Base-by-base conservation (phyloP, 371 early-diverging fungal species). In the Mucor saturninus region DNA sequence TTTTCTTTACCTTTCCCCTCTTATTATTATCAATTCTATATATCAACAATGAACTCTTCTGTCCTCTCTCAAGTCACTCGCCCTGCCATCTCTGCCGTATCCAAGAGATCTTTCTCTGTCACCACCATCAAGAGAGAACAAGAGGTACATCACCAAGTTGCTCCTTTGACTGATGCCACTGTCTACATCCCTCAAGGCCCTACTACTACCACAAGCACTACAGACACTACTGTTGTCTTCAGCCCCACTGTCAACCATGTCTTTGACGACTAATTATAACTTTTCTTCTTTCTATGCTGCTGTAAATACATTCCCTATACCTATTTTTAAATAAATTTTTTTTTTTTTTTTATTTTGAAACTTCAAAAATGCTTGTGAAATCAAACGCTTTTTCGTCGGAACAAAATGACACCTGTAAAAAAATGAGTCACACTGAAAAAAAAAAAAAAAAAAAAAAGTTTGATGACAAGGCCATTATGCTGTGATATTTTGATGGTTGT, bases 191-290 rank as follows among this genome's bases (percentile, higher is more conserved):
- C 71, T 21, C 68, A 71, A 39, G 68, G 65, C 35, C 60, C 61
- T 53, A 40, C 45, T 38, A 31, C 42, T 15, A 28, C 61, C 28
- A 32, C 51, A 21, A 3, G 26, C 21, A 14, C 45, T 26, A 42
- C 55, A 10, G 38, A 54, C 65, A 32, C 51, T 39, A 31, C 60
- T 7, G 48, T 26, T 39, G 42, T 58, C 53, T 76, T 76, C 56
- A 73, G 60, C 35, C 81, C 81, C n/a, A 70, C 75, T 38, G 78
- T 73, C 10, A 73, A 73, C 35, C 57, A 62, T 45, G 61, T 68
- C 21, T 73, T 73, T 62, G 73, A 73, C 28, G 73, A 72, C n/a
- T 72, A 65, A 61, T 15, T 21, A 2, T 4, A 26, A 26, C 9
- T 48, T 8, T 8, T 6, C 26, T 43, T 14, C 43, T 43, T n/a